Evolutionary conservation across 2,329 filamentous ascomycete genomes (phyloP).

Genomic region (Pseudocercospora macadamiae): DNA sequence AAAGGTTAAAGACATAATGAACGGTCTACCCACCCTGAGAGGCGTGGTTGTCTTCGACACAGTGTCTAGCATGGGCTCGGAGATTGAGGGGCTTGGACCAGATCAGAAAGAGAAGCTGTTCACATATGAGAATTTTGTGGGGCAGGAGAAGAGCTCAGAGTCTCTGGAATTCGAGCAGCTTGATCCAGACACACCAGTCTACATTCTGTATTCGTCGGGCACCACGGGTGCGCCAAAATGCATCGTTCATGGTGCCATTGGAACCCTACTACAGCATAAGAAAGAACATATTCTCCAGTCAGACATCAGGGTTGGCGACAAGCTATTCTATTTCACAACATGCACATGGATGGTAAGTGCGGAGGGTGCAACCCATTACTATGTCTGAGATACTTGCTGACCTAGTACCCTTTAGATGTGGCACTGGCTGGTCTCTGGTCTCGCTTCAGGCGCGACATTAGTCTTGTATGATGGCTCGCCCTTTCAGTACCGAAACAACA

Average conservation of each 20-base stretch:
- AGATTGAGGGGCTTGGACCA: slow-evolving; percentile 29
- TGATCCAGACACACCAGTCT: slow-evolving; percentile 82
- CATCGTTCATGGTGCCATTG: slow-evolving; percentile 88
- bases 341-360: slow-evolving; percentile 99
- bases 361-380: too few relatives aligned
- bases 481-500: slow-evolving; percentile 60
- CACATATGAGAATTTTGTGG: slow-evolving; percentile 36
- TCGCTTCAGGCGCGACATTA: slow-evolving; percentile 80
- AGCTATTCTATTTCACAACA: slow-evolving; percentile 91
- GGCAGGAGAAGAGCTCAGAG: slow-evolving; percentile 41
- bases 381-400: too few relatives aligned
- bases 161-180: slow-evolving; percentile 70
- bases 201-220: slow-evolving; percentile 90
- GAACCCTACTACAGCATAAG: slow-evolving; percentile 93
- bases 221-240: slow-evolving; percentile 89
- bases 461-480: slow-evolving; percentile 92
- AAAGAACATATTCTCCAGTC: slow-evolving; percentile 92
- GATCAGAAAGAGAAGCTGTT: slow-evolving; percentile 23
- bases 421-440: slow-evolving; percentile 90
- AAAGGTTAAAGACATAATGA: slow-evolving; percentile 78
- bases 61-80: slow-evolving; percentile 48
- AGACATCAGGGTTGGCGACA: slow-evolving; percentile 71
- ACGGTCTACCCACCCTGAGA: slow-evolving; percentile 67
- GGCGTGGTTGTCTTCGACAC: slow-evolving; percentile 76
- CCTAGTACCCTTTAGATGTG: too few relatives aligned